Evolutionary conservation across 1,284 basidiomycete species (phyloP), one percentile per base, ranked within the genome.

Genomic region (Pascua sp.): DNA sequence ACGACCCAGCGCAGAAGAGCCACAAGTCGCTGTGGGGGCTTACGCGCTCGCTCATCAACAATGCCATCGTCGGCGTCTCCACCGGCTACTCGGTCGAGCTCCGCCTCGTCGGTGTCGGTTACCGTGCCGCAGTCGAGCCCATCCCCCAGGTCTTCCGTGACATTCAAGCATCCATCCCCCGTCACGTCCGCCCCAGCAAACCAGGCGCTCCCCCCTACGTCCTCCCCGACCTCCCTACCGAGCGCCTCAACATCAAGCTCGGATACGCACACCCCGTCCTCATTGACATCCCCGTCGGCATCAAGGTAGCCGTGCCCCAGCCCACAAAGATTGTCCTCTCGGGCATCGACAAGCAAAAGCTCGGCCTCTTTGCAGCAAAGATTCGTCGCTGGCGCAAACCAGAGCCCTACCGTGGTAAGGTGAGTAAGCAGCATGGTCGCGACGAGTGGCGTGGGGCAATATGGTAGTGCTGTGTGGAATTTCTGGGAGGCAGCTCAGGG

Each of bases 391-490:
- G 86, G 80, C 84, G 95, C 65, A 88, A 87, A 67, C 95, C 95
- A 13, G 96, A 98, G 74, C 94, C 94, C 17, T 98, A 98, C 80
- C 93, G 98, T 80, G 93, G 92, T 68, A 94, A 96, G 83, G 91
- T 91, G 70, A 57, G 86, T 78, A n/a, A 46, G 9, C 4, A 17
- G 5, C 24, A 41, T 41, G 16, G 32, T 15, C n/a, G 15, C 11
- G 42, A 40, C 37, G 5, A 16, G 43, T 24, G 24, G 16, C 32
- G 36, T 36, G 13, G 8, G 18, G 9, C 7, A 12, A 15, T 11
- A n/a, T 7, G 24, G 24, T 32, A 12, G 36, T 4, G 43, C 32
- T 8, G 5, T 49, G 40, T 24, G 47, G 38, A 32, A 32, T 32
- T 32, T 32, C 24, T 32, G 4, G 24, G 24, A 7, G 11, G 32